phyloP scores from a whole-genome alignment of 2,329 filamentous ascomycete genomes.

The Mycocentrospora acerina region DNA sequence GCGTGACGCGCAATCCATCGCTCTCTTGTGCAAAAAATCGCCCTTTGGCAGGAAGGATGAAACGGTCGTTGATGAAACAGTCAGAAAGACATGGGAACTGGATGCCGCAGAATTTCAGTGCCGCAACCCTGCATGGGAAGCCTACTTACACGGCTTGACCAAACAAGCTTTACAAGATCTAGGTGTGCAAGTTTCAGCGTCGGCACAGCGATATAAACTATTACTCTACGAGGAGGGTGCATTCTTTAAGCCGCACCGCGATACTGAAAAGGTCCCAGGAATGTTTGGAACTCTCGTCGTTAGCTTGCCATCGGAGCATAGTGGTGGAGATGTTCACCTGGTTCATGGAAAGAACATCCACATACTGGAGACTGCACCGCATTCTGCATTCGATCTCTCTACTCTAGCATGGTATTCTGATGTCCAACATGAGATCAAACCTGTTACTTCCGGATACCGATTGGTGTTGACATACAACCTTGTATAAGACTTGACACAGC shows the following conservation, averaged over 20 bases:
- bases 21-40: slow-evolving; percentile 17
- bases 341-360: slow-evolving; percentile 38
- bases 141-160: slow-evolving; percentile 14
- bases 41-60: slow-evolving; percentile 34
- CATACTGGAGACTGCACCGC: slow-evolving; percentile 7
- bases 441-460: slow-evolving; percentile 51
- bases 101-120: slow-evolving; percentile 22
- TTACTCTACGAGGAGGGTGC: slow-evolving; percentile 55
- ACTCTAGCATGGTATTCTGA: slow-evolving; percentile 53
- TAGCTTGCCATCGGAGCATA: slow-evolving; percentile 51
- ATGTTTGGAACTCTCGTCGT: slow-evolving; percentile 57
- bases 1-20: slow-evolving; percentile 15
- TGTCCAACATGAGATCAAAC: slow-evolving; percentile 51
- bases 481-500: slow-evolving; percentile 26
- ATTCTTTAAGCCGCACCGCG: slow-evolving; percentile 52
- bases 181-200: slow-evolving; percentile 10
- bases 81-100: slow-evolving; percentile 37
- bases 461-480: slow-evolving; percentile 59
- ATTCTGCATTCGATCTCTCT: slow-evolving; percentile 23
- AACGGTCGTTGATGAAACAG: slow-evolving; percentile 31
- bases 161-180: slow-evolving; percentile 9
- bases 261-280: slow-evolving; percentile 50
- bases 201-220: slow-evolving; percentile 19
- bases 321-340: slow-evolving; percentile 50
- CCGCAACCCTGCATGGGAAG: slow-evolving; percentile 22